Conservation (phyloP, 2,329 filamentous ascomycete species). For the Pseudocercospora eumusae region DNA sequence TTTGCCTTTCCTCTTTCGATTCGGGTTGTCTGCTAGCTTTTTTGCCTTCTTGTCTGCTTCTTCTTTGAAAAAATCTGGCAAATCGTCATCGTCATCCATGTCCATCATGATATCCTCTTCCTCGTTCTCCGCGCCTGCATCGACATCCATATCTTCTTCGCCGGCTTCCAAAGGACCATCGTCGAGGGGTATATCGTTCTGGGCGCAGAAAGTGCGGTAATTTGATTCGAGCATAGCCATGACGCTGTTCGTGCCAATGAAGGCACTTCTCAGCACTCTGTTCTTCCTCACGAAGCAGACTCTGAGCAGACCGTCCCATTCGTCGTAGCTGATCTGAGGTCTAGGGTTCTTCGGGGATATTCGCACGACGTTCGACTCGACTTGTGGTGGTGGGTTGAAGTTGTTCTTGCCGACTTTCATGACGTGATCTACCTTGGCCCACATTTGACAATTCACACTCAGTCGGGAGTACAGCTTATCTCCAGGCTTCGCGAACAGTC, state of each 20-base stretch:
- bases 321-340: conserved; percentile 87
- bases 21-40: conserved; percentile 57
- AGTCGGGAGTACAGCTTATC: conserved; percentile 90
- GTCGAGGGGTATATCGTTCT: conserved; percentile 77
- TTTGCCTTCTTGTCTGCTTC: conserved; percentile 55
- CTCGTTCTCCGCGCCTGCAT: conserved; percentile 43
- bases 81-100: conserved; percentile 65
- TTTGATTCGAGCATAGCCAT: conserved; percentile 82
- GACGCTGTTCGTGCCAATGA: conserved; percentile 77
- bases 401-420: conserved; percentile 97
- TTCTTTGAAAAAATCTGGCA: conserved; percentile 83
- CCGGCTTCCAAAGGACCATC: conserved; percentile 56
- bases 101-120: conserved; percentile 55
- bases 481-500: conserved; percentile 82
- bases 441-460: conserved; percentile 92
- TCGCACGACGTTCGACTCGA: conserved; percentile 87
- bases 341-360: conserved; percentile 84
- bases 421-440: conserved; percentile 69
- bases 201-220: conserved; percentile 85
- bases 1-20: conserved; percentile 72
- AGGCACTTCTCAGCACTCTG: conserved; percentile 79
- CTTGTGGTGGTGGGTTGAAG: conserved; percentile 90
- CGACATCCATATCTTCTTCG: conserved; percentile 53
- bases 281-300: conserved; percentile 88
- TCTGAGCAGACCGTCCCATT: conserved; percentile 87